Evolutionary conservation across 2,329 filamentous ascomycete genomes (phyloP), one percentile per base, ranked within the genome.

Genomic region (Colletotrichum cordylinicola): DNA sequence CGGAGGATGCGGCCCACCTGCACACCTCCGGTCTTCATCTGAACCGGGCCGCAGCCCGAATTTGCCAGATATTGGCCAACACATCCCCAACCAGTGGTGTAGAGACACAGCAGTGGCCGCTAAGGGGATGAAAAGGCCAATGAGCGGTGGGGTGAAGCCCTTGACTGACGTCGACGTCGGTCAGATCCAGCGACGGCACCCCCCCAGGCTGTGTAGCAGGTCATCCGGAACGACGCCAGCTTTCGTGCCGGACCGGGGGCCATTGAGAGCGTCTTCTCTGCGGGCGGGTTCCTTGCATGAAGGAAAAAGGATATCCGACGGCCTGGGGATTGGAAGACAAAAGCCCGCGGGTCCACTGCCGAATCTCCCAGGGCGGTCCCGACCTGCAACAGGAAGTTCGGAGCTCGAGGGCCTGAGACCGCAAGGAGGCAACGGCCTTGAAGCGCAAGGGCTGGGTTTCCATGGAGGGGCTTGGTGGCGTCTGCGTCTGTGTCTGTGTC

Each of bases 351-450:
- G 43, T 18, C 48, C 60, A 72, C 61, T 67, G 55, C 68, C 67
- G 62, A 66, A 70, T 27, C 27, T 48, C 5, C 67, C 27, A 70
- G 61, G 72, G 62, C 65, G 24, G 31, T 62, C 69, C 48, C 43
- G 52, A 35, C 70, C 72, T 73, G 70, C 64, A 67, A 73, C 56
- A 68, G 64, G 70, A 68, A 65, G 48, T 66, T 68, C 70, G 64
- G 70, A 65, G 43, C 43, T 60, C 27, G 43, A 60, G 29, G 48
- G 70, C 43, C 64, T 60, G 56, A 60, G 43, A 72, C 64, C 56
- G 12, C 37, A 73, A 43, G 69, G 58, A 48, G 37, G 61, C 37
- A 48, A 43, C 58, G 13, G 43, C 29, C 39, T 52, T 39, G 37
- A 67, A 37, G 55, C 56, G 68, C 58, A 52, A 64, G 39, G 37